Evolutionary conservation across 169 alveolate genomes (phyloP), one percentile per base, ranked within the genome.

Genomic region (Plasmodium vivax): DNA sequence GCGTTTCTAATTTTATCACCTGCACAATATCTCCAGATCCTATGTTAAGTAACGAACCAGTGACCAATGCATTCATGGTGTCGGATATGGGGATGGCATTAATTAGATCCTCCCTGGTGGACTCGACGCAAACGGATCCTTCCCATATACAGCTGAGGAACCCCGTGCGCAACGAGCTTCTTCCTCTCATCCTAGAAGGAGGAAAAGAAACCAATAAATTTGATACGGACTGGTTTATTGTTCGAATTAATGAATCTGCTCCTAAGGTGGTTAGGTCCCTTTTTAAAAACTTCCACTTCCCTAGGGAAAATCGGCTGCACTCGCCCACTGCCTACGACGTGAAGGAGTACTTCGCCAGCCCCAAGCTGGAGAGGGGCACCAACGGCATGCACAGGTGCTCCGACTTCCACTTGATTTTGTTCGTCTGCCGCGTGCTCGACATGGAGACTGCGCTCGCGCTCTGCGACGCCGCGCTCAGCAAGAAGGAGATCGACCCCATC

Each of bases 401-500:
- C 32, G 98, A 97, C 94, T 98, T 98, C 92, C 98, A 98, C 75
- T 95, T 98, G 84, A 95, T 99, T 58, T 34, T 98, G 14, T 98
- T 96, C 85, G 93, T 98, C 62, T 98, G 99, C 45, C 98, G 98
- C 82, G 94, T 98, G 45, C 83, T 99, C 27, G 99, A 99, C 94
- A 92, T 98, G 41, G 99, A 98, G 71, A 97, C 98, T 2, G 96
- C 98, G n/a, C 95, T 97, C 14, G 97, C 97, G 2, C 95, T 96
- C 34, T 97, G 98, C 83, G 96, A 96, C 32, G 95, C 97, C 2
- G 83, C 97, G 23, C 7, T 96, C 14, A 87, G 93, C 45, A 92
- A 91, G 43, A 93, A 93, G 45, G 94, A 96, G 38, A 90, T 96
- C 9, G 98, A 97, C 30, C 93, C 93, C 10, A 87, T 87, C 23